Base-by-base conservation (phyloP, 768 basidiomycete genomes). In the Postia placenta region DNA sequence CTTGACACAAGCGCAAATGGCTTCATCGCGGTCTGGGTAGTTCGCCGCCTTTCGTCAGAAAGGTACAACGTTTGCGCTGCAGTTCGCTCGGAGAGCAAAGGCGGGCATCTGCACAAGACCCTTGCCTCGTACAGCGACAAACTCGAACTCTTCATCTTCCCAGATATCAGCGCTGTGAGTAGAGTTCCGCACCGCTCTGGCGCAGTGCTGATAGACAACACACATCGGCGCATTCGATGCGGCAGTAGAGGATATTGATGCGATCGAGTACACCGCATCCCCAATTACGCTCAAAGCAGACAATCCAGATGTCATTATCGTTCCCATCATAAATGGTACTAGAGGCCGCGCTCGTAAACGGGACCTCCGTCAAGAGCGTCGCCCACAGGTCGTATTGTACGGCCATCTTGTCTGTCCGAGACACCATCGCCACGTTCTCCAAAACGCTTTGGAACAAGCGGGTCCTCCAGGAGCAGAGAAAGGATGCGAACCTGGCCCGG, bases 201-300 rank as follows among this genome's bases (percentile, higher is more conserved):
- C 11, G n/a, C 9, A 35, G n/a, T 35, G 33, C n/a, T 9, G 33
- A 35, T 9, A 20, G 14, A 4, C 7, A 9, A 19, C 38, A 17
- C 36, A 81, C 79, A 73, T 72, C 5, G 77, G 76, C 3, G 84
- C 83, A 0, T 92, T 89, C 52, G 86, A 91, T 57, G 80, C 86
- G 45, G 85, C 79, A 0, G 82, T 90, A 50, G 78, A 81, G 61
- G 86, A 75, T 1, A 79, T 88, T 2, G 80, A 86, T 47, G 88
- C 74, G 0, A 75, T 92, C 42, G 74, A 70, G 25, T 86, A 88
- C 56, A 78, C 72, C 1, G 85, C 83, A 0, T 85, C 84, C 1
- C 85, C 85, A 0, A 71, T 82, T 56, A 65, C 73, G 42, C 49
- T 68, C 17, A 64, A 72, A 1, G 69, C 67, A 1, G 66, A 69